Conservation (phyloP, 768 basidiomycete species). For the Bullera alba region DNA sequence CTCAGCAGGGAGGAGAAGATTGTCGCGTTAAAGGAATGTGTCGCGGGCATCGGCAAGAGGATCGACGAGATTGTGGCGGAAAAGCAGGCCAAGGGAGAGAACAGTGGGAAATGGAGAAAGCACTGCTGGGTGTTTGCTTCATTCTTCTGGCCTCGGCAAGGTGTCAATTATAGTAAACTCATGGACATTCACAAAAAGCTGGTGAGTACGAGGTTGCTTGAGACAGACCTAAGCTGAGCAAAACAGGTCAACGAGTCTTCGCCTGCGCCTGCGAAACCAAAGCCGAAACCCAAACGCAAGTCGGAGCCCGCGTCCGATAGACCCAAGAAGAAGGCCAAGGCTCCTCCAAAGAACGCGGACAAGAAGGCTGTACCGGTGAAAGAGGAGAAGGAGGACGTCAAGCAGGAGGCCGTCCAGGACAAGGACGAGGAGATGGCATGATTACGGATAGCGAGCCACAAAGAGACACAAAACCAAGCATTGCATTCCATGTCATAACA, state of each 20-base stretch:
- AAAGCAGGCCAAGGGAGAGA: constrained; percentile 72
- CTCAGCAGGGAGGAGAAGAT: constrained; percentile 95
- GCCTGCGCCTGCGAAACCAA: constrained; percentile 16
- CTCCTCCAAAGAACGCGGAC: background rate
- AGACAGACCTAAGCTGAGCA: background rate
- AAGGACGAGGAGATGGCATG: background rate
- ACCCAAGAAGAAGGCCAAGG: constrained; percentile 16
- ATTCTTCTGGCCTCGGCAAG: constrained; percentile 92
- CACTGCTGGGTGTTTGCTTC: constrained; percentile 98
- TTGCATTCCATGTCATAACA: too few relatives aligned
- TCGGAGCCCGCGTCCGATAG: constrained; percentile 8
- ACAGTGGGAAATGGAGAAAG: constrained; percentile 77
- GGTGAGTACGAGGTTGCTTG: constrained; percentile 49
- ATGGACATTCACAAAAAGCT: constrained; percentile 95
- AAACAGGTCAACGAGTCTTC: constrained; percentile 20
- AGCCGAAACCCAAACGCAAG: constrained; percentile 20
- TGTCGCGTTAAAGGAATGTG: constrained; percentile 86
- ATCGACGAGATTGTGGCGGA: constrained; percentile 74
- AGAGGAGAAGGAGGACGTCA: background rate
- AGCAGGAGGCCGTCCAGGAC: background rate
- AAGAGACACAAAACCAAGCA: too few relatives aligned
- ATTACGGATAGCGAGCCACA: too few relatives aligned
- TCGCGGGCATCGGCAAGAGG: constrained; percentile 84
- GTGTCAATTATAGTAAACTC: constrained; percentile 80
- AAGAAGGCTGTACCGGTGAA: background rate